Evolutionary conservation across 768 basidiomycete species (phyloP).

Genomic region (Suillus plorans): DNA sequence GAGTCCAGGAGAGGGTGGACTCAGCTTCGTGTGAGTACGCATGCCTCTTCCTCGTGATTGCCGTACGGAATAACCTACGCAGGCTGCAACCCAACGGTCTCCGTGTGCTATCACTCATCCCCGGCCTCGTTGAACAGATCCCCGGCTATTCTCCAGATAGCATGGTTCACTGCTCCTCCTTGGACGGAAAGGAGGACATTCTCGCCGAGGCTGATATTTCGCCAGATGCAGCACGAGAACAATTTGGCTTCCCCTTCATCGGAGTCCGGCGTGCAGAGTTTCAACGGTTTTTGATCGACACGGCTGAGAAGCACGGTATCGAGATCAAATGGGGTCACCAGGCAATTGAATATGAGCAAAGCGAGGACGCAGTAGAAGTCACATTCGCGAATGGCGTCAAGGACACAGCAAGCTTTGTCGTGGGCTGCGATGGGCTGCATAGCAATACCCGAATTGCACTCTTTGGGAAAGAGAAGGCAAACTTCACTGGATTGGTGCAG

Average conservation of each 20-base stretch:
- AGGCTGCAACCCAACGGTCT: constrained; percentile 32
- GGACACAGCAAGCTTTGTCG: constrained; percentile 38
- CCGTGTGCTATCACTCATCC: constrained; percentile 27
- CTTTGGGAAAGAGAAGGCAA: constrained; percentile 35
- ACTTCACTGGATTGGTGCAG: constrained; percentile 41
- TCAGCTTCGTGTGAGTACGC: constrained; percentile 31
- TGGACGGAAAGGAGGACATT: constrained; percentile 25
- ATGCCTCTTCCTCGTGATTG: background rate
- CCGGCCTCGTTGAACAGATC: constrained; percentile 25
- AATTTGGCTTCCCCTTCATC: constrained; percentile 26
- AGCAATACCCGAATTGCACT: constrained; percentile 37
- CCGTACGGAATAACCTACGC: background rate
- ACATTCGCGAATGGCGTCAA: constrained; percentile 34
- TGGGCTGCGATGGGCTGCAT: constrained; percentile 48
- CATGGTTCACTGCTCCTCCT: constrained; percentile 15
- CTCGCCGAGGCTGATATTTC: constrained; percentile 28
- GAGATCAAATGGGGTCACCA: constrained; percentile 34
- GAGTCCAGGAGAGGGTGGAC: constrained; percentile 22
- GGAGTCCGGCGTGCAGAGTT: constrained; percentile 34
- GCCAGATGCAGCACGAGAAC: constrained; percentile 13
- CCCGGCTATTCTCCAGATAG: constrained; percentile 19
- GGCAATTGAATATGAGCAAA: constrained; percentile 33
- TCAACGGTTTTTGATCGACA: constrained; percentile 30
- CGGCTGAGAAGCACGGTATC: constrained; percentile 32
- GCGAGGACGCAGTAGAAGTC: constrained; percentile 27